Conservation (phyloP, 129 eudicot species). For the Ambrosia artemisiifolia region DNA sequence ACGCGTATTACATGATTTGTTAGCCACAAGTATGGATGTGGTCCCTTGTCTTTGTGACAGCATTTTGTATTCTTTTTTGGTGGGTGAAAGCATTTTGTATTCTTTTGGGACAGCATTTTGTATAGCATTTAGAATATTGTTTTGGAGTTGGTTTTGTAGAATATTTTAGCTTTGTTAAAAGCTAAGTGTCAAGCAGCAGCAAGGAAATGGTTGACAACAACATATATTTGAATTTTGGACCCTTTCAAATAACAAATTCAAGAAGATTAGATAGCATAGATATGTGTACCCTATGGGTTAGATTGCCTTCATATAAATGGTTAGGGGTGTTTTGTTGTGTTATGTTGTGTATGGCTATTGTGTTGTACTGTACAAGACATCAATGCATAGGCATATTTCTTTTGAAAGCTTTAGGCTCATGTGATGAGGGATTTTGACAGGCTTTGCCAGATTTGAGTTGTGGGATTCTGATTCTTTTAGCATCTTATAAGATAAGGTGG, state of each 20-base stretch:
- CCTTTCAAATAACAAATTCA: slow-evolving; percentile 16
- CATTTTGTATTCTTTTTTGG: slow-evolving; percentile 21
- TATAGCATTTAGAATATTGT: slow-evolving; percentile 21
- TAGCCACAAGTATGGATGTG: slow-evolving; percentile 25
- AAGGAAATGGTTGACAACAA: slow-evolving; percentile 9
- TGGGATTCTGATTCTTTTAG: slow-evolving; percentile 33
- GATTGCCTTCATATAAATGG: background rate
- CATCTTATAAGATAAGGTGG: slow-evolving; percentile 26
- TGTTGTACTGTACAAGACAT: slow-evolving; percentile 22
- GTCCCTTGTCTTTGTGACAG: slow-evolving; percentile 30
- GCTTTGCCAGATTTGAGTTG: slow-evolving; percentile 29
- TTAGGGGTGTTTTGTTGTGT: background rate
- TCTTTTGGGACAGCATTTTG: slow-evolving; percentile 16
- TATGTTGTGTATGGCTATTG: background rate
- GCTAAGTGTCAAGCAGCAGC: slow-evolving; percentile 20
- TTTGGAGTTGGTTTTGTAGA: slow-evolving; percentile 14
- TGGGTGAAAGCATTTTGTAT: slow-evolving; percentile 22
- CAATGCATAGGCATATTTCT: slow-evolving; percentile 8
- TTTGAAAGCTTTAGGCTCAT: slow-evolving; percentile 7
- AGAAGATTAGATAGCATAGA: slow-evolving; percentile 7
- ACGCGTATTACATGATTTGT: background rate
- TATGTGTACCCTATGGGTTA: slow-evolving; percentile 11
- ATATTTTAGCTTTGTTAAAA: slow-evolving; percentile 28
- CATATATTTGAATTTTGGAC: slow-evolving; percentile 14
- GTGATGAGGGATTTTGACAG: slow-evolving; percentile 18